phyloP scores from a whole-genome alignment of 2,329 filamentous ascomycete species.

The Dendryphion nanum region DNA sequence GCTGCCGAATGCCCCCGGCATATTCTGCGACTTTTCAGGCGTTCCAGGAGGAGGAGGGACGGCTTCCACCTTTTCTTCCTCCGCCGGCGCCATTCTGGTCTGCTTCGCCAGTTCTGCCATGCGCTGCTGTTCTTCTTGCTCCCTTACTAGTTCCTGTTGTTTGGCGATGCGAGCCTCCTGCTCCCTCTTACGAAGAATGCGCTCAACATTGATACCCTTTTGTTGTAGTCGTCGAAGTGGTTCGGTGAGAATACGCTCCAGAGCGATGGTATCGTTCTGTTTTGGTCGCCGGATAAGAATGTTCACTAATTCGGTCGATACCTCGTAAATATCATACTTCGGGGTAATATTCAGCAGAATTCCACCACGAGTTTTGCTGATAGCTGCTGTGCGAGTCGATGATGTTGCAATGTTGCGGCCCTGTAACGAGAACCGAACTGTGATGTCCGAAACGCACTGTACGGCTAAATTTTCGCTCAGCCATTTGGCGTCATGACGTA shows the following conservation, averaged over 20 bases:
- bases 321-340: constrained; percentile 82
- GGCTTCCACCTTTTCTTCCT: not conserved
- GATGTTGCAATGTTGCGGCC: constrained; percentile 58
- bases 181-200: constrained; percentile 84
- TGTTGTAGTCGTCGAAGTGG: constrained; percentile 78
- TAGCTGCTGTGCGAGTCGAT: constrained; percentile 60
- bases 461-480: constrained; percentile 81
- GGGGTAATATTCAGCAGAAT: constrained; percentile 76
- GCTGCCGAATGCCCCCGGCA: constrained; percentile 39
- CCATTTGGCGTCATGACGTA: constrained; percentile 88
- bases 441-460: constrained; percentile 73
- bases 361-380: constrained; percentile 70
- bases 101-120: constrained; percentile 21
- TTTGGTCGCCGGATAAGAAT: constrained; percentile 78
- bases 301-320: constrained; percentile 82
- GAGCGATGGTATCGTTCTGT: constrained; percentile 82
- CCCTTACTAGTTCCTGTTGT: constrained; percentile 69
- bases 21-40: constrained; percentile 28
- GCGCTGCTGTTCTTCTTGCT: constrained; percentile 60
- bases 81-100: constrained; percentile 13
- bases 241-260: constrained; percentile 86
- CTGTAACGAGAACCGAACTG: constrained; percentile 72
- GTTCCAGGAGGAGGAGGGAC: constrained; percentile 14
- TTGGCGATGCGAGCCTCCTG: constrained; percentile 86
- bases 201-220: constrained; percentile 94